Base-by-base conservation (phyloP, 2,329 filamentous ascomycete species). In the Neopestalotiopsis clavispora region DNA sequence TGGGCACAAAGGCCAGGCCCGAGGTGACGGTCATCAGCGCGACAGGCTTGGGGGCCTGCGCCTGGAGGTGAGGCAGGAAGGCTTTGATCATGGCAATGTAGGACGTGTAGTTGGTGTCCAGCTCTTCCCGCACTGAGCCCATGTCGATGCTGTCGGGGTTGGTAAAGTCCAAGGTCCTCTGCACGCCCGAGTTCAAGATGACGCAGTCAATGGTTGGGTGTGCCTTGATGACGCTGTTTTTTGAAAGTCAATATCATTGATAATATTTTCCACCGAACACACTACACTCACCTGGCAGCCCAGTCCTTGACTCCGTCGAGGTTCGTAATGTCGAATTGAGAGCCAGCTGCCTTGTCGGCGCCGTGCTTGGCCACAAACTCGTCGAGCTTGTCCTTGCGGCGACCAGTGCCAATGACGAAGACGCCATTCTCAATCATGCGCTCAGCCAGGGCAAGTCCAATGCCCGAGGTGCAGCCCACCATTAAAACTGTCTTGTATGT, bases 101-200 rank as follows among this genome's bases (percentile, higher is more conserved):
- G 57, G 84, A 80, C 4, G 79, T 79, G 75, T 86, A 87, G 73
- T 87, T 87, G 32, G 81, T 81, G n/a, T 76, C 79, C 30, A 86
- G 71, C 73, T 87, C 84, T 3, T 75, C 69, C 64, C 82, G 74
- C 57, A 86, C 80, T 1, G 73, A 65, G 0, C 71, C 60, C 0
- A 87, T 77, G 69, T 77, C 74, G 69, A 82, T 75, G 17, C 70
- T 63, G 3, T 64, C 49, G 3, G 86, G 84, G 20, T 80, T 75
- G 5, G 81, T 77, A 73, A 89, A 84, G 75, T 87, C 78, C 57
- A 86, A 76, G 0, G 74, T 74, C 34, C 80, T 79, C 74, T 91
- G 87, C 40, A 87, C 80, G 9, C 87, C 88, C 0, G 88, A 84
- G 74, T 90, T 90, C 65, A 90, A 78, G 67, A 91, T 76, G 32